These are phyloP conservation scores for Arabis hirsuta DNA, from an alignment of 345 rosid genomes.

Conservation along the genomic window DNA sequence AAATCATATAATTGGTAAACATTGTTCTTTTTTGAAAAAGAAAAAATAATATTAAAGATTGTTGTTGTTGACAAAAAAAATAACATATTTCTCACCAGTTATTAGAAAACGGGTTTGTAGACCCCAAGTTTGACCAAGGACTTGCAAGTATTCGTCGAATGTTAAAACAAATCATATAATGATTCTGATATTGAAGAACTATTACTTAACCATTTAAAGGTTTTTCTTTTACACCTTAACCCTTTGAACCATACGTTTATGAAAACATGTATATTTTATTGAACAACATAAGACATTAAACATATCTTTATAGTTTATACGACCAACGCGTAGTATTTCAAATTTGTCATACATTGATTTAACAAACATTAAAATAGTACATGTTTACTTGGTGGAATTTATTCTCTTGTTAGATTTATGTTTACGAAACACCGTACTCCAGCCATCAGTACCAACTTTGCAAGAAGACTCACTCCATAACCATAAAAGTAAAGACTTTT, in stretches of 20 bases:
- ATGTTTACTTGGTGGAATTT: conserved; percentile 21
- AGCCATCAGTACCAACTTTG: conserved; percentile 32
- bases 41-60: no score
- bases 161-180: background rate
- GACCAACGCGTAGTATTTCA: conserved; percentile 2
- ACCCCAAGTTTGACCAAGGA: no score
- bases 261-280: background rate
- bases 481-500: conserved; percentile 32
- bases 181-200: background rate
- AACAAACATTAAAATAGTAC: background rate
- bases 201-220: background rate
- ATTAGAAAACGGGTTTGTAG: no score
- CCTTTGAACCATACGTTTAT: background rate
- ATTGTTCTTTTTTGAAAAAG: background rate
- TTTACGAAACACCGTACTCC: conserved; percentile 17
- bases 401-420: conserved; percentile 21
- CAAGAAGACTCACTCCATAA: conserved; percentile 40
- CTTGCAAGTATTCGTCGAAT: background rate
- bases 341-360: conserved; percentile 1
- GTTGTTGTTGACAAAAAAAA: background rate
- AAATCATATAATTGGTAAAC: no score
- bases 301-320: background rate
- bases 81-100: background rate
- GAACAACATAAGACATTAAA: background rate
- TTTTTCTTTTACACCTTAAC: background rate